These are phyloP conservation scores for Ustilago crameri DNA, from an alignment of 1,284 basidiomycete species.

Conservation along the genomic window DNA sequence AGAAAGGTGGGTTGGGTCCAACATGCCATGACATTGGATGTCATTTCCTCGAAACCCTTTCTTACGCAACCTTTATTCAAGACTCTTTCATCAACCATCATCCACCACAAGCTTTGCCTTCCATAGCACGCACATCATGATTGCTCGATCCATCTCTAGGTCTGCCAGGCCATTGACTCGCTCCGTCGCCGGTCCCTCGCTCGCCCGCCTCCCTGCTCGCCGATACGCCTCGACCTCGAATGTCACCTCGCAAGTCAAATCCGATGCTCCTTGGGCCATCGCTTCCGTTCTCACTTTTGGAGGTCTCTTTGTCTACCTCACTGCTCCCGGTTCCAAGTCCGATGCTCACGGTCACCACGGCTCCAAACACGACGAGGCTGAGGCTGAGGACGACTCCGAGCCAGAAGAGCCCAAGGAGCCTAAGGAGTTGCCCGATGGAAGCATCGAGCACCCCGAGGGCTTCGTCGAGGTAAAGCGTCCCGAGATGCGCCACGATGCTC, in stretches of 20 bases:
- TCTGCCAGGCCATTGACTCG: conserved; percentile 32
- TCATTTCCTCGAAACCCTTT: no score
- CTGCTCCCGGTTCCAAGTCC: conserved; percentile 36
- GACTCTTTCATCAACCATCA: not conserved
- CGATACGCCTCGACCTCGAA: conserved; percentile 24
- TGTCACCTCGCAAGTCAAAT: conserved; percentile 10
- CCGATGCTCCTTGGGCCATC: conserved; percentile 53
- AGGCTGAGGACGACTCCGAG: conserved; percentile 14
- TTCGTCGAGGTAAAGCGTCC: conserved; percentile 49
- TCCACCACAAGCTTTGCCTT: conserved; percentile 4
- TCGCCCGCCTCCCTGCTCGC: conserved; percentile 21
- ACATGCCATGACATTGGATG: no score
- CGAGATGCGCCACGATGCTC: conserved; percentile 40
- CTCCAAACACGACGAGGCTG: conserved; percentile 30
- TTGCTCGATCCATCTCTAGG: conserved; percentile 22
- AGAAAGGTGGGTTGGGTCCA: no score
- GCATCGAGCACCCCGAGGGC: conserved; percentile 53
- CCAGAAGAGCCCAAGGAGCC: conserved; percentile 35
- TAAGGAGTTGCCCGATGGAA: conserved; percentile 42
- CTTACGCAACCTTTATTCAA: not conserved
- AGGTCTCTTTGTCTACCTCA: conserved; percentile 53
- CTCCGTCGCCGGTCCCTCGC: conserved; percentile 19
- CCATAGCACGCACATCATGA: conserved; percentile 18
- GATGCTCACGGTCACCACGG: conserved; percentile 26
- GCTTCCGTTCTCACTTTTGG: conserved; percentile 52